A percentile compares a stretch with the other conserved stretches of the same genome.
phyloP scores from a whole-genome alignment of 2,329 filamentous ascomycete genomes.

The Cladosporium colombiae region DNA sequence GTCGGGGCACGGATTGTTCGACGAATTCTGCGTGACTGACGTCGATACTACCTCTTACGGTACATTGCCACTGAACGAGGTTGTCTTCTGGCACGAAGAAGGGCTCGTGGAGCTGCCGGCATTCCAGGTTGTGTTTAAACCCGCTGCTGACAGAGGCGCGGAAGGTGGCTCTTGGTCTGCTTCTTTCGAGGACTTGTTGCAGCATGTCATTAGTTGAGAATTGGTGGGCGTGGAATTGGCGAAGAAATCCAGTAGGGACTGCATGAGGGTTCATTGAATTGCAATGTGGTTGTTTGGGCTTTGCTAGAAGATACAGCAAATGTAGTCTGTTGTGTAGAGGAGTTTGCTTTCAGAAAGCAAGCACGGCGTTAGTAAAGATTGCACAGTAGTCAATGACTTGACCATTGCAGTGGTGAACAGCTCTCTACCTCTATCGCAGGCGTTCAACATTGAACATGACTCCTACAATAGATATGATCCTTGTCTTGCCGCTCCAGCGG shows the following conservation, averaged over 20 bases:
- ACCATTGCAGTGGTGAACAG: background rate
- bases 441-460: background rate
- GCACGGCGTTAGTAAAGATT: background rate
- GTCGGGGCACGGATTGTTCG: background rate
- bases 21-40: constrained; percentile 31
- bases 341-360: background rate
- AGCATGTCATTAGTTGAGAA: background rate
- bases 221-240: background rate
- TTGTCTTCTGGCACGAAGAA: constrained; percentile 33
- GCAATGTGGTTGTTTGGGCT: background rate
- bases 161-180: background rate
- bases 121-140: constrained; percentile 29
- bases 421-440: background rate
- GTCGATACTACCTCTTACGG: constrained; percentile 30
- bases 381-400: background rate
- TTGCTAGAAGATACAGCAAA: background rate
- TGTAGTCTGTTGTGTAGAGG: background rate
- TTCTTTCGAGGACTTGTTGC: background rate
- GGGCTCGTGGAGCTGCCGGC: constrained; percentile 31
- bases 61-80: constrained; percentile 32
- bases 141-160: background rate
- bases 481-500: background rate
- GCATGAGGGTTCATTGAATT: background rate
- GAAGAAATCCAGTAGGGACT: background rate
- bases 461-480: background rate